Base-by-base conservation (phyloP, 164 flowering plant genomes). In the Houttuynia cordata region DNA sequence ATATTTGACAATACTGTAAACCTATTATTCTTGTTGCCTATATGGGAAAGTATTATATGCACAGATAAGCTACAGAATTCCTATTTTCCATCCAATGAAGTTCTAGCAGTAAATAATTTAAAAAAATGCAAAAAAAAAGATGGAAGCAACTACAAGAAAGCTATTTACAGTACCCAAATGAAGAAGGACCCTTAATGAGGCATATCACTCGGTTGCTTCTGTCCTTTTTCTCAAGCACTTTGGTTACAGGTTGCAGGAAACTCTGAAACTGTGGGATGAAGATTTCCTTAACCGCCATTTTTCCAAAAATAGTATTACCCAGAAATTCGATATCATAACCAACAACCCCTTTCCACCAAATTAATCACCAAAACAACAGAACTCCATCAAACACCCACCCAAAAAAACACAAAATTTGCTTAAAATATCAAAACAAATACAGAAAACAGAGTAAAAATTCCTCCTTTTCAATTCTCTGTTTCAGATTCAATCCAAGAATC, bases 271-370 rank as follows among this genome's bases (percentile, higher is more conserved):
- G 72, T 52, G 69, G 70, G n/a, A 62, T 21, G 54, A 66, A 34
- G 23, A 52, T 30, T 54, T 62, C 70, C 22, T 52, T 61, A 25
- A 68, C 68, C 60, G 68, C 75, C 71, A 68, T 71, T 49, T 57
- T 15, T 41, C 51, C 55, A 12, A 13, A 13, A 60, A 59, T 47
- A 23, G 51, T 4, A 19, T n/a, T n/a, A n/a, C 10, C 40, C 21
- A 34, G 15, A 13, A 37, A 34, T 23, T 50, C 58, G 50, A 69
- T 56, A n/a, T 64, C 72, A 60, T 56, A 60, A 69, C 63, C 64
- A 7, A 50, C n/a, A n/a, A n/a, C n/a, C 49, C 17, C 49, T 12
- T 17, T 0, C 14, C 49, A 45, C 13, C 49, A 45, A 10, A 12
- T 17, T 2, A 12, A 45, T 3, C 17, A 12, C 49, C 15, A 12